A percentile compares a stretch with the other conserved stretches of the same genome.
Conservation (phyloP, 306 rosid genomes). For the Vigna nakashimae region DNA sequence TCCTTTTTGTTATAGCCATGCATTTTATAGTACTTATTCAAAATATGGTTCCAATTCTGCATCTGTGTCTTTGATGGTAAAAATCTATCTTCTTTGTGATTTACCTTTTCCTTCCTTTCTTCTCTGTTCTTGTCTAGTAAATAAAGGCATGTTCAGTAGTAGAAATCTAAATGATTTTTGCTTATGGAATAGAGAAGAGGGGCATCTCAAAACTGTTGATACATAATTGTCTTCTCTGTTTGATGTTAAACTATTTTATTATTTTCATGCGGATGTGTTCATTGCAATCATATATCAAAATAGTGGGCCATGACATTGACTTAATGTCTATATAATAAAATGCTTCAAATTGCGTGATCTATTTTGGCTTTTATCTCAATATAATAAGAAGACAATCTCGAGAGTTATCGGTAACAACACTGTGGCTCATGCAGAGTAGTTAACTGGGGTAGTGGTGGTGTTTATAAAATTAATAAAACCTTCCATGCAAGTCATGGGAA, state of each 20-base stretch:
- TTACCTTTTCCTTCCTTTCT: neutral
- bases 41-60: conserved; percentile 30
- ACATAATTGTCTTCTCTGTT: conserved; percentile 30
- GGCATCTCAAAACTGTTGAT: conserved; percentile 40
- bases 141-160: conserved; percentile 10
- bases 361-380: conserved; percentile 48
- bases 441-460: conserved; percentile 36
- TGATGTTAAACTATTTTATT: conserved; percentile 39
- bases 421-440: conserved; percentile 34
- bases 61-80: conserved; percentile 15
- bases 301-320: conserved; percentile 60
- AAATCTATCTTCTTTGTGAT: conserved; percentile 20
- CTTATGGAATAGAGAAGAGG: conserved; percentile 43
- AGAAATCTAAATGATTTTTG: conserved; percentile 27
- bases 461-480: conserved; percentile 27
- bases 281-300: conserved; percentile 32
- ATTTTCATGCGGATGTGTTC: conserved; percentile 43
- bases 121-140: conserved; percentile 35
- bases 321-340: conserved; percentile 39
- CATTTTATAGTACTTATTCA: neutral
- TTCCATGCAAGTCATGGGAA: conserved; percentile 36
- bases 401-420: conserved; percentile 22
- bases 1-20: conserved; percentile 22
- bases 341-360: conserved; percentile 46
- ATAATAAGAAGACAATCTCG: conserved; percentile 15